Evolutionary conservation across 345 rosid species (phyloP).

Genomic region (Kandelia obovata): DNA sequence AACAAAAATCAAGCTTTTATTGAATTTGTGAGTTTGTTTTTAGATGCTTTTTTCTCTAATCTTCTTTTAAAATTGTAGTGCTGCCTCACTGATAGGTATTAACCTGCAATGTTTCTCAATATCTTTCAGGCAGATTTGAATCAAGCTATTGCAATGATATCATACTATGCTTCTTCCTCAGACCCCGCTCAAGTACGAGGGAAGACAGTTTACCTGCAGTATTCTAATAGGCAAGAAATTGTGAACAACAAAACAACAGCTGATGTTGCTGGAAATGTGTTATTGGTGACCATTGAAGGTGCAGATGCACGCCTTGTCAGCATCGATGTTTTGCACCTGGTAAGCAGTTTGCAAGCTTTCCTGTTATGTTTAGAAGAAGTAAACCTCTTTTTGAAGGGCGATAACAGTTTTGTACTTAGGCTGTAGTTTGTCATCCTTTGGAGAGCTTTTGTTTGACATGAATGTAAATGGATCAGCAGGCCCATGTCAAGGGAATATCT

Average conservation of each 20-base stretch:
- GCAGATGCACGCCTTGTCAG: constrained; percentile 94
- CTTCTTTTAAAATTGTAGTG: not conserved
- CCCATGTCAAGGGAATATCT: constrained; percentile 97
- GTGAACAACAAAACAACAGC: constrained; percentile 97
- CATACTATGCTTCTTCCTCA: constrained; percentile 90
- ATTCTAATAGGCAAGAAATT: constrained; percentile 96
- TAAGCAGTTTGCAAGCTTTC: constrained; percentile 39
- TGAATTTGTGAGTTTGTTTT: constrained; percentile 68
- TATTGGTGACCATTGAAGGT: constrained; percentile 91
- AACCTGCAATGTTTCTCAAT: not conserved
- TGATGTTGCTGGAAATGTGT: constrained; percentile 95
- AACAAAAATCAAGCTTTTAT: constrained; percentile 97
- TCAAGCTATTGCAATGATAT: constrained; percentile 98
- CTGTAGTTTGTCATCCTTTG: constrained; percentile 63
- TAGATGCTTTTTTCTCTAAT: not conserved
- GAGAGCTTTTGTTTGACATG: constrained; percentile 74
- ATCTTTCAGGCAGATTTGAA: constrained; percentile 75
- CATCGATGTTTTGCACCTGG: constrained; percentile 98
- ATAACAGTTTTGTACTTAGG: constrained; percentile 55
- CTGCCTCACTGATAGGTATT: constrained; percentile 3
- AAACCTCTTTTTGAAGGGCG: constrained; percentile 34
- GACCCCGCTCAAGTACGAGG: constrained; percentile 99
- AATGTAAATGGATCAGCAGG: constrained; percentile 99
- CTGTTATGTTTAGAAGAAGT: constrained; percentile 34
- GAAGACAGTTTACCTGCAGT: constrained; percentile 96